Base-by-base conservation (phyloP, 768 basidiomycete genomes). In the Hypsizygus marmoreus region DNA sequence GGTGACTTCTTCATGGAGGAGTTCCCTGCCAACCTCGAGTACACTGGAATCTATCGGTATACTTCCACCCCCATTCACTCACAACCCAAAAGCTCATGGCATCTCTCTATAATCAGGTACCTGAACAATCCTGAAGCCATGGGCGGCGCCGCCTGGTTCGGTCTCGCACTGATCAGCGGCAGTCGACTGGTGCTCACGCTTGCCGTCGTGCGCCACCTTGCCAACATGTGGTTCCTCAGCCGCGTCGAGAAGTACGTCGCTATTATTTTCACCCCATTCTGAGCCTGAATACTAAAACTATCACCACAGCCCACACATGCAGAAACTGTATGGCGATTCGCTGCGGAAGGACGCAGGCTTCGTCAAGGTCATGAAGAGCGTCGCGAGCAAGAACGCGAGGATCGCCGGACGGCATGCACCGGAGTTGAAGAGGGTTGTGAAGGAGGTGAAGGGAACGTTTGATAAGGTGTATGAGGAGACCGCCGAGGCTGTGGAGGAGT, bases 1-100 rank as follows among this genome's bases (percentile, higher is more conserved):
- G 94, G 93, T 17, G 92, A 95, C 67, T 95, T 95, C 70, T 95
- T 95, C 75, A 87, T 95, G 69, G 91, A 95, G 57, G 88, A 93
- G 51, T 95, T 91, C 65, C 92, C 95, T 3, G 71, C 88, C 0
- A 82, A 90, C 49, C 72, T 98, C 7, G 92, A 95, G 48, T 98
- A 98, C 63, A 95, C 93, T 41, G 97, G 97, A 24, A 97, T 99
- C 54, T 99, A 95, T 69, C 84, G 95, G 83, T 93, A 58, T n/a
- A n/a, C n/a, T n/a, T n/a, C n/a, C n/a, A n/a, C n/a, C n/a, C n/a
- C n/a, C n/a, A n/a, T n/a, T n/a, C n/a, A n/a, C n/a, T n/a, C n/a
- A n/a, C n/a, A n/a, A n/a, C n/a, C n/a, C n/a, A n/a, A n/a, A n/a
- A n/a, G n/a, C n/a, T n/a, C n/a, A n/a, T n/a, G n/a, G n/a, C n/a